Conservation (phyloP, 2,329 filamentous ascomycete species). For the Scolecobasidium constrictum region DNA sequence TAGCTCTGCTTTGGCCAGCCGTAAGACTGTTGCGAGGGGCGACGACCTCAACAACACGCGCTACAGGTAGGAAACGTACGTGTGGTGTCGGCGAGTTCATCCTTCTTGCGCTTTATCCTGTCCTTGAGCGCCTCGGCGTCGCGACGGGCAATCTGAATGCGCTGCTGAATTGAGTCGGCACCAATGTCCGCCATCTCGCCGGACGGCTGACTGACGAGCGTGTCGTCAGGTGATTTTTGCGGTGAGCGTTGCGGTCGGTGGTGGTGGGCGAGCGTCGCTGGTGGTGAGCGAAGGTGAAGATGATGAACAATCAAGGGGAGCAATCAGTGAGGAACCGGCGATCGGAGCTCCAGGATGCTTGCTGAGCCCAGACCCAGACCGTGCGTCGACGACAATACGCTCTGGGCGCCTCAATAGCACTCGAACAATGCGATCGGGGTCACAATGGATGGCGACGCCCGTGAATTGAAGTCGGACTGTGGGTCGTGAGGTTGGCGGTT, state of each 20-base stretch:
- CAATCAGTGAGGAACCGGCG: background rate
- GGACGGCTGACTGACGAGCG: background rate
- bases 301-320: background rate
- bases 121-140: constrained; percentile 98
- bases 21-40: constrained; percentile 16
- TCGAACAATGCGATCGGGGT: too few relatives aligned
- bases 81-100: constrained; percentile 95
- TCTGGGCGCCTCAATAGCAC: too few relatives aligned
- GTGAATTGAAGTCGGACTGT: too few relatives aligned
- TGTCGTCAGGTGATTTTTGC: too few relatives aligned
- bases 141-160: constrained; percentile 90
- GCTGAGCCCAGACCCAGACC: too few relatives aligned
- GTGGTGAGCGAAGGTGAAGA: background rate
- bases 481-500: too few relatives aligned
- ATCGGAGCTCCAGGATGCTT: too few relatives aligned
- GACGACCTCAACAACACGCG: constrained; percentile 4
- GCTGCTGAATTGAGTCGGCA: constrained; percentile 16
- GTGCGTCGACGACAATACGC: too few relatives aligned
- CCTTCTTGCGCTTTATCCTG: constrained; percentile 99
- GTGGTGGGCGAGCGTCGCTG: background rate
- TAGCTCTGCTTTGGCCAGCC: too few relatives aligned
- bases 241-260: background rate
- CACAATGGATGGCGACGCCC: too few relatives aligned
- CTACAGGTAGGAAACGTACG: constrained; percentile 52
- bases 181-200: constrained; percentile 8